Evolutionary conservation across 2,329 filamentous ascomycete species (phyloP).

Genomic region (Ascochyta rabiei): DNA sequence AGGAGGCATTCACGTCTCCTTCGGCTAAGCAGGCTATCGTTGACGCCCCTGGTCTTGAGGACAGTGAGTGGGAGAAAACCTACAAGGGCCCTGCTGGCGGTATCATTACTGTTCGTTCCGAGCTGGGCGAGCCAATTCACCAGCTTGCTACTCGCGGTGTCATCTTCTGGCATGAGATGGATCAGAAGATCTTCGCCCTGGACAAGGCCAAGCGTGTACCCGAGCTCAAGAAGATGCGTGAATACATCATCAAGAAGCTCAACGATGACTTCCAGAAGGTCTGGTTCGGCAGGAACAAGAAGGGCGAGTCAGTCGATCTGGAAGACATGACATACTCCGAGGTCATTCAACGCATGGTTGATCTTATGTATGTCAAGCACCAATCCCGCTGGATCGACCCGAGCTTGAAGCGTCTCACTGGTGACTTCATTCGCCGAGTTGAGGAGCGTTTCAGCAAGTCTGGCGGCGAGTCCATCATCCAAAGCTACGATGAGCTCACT

Average conservation of each 20-base stretch:
- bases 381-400: conserved; percentile 58
- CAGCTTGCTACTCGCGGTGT: conserved; percentile 98
- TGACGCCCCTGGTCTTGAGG: conserved; percentile 51
- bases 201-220: conserved; percentile 73
- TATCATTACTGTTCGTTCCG: conserved; percentile 93
- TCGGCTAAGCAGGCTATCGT: conserved; percentile 55
- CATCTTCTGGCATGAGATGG: conserved; percentile 97
- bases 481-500: conserved; percentile 87
- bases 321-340: conserved; percentile 58
- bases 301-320: conserved; percentile 52
- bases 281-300: conserved; percentile 55
- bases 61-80: conserved; percentile 55
- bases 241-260: conserved; percentile 54
- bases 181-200: conserved; percentile 94
- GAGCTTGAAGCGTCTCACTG: conserved; percentile 81
- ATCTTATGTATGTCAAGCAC: conserved; percentile 56
- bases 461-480: conserved; percentile 79
- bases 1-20: conserved; percentile 53
- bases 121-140: conserved; percentile 99
- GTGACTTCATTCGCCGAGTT: conserved; percentile 94
- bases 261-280: conserved; percentile 58
- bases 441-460: conserved; percentile 92
- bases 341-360: conserved; percentile 53
- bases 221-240: conserved; percentile 52
- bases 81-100: conserved; percentile 79